These are phyloP conservation scores for Alternaria conjuncta DNA, from an alignment of 2,329 filamentous ascomycete genomes.

Conservation along the genomic window DNA sequence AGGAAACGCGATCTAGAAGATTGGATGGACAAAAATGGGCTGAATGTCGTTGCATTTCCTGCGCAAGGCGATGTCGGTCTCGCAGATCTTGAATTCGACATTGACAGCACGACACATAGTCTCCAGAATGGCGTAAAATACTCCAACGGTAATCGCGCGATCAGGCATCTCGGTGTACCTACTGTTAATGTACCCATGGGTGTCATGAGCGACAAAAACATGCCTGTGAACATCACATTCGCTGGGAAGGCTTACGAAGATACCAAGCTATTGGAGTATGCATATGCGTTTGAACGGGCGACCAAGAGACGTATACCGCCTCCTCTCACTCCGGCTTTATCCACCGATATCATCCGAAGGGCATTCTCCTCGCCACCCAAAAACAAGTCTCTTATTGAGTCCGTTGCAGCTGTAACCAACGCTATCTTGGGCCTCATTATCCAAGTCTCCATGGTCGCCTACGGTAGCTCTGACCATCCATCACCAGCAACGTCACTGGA, in stretches of 20 bases:
- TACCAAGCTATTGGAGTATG: slow-evolving; percentile 32
- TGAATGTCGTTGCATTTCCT: slow-evolving; percentile 59
- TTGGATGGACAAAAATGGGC: slow-evolving; percentile 54
- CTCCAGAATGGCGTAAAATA: slow-evolving; percentile 61
- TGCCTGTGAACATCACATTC: slow-evolving; percentile 63
- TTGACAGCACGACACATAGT: slow-evolving; percentile 43
- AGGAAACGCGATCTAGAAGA: slow-evolving; percentile 59
- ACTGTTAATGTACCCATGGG: slow-evolving; percentile 64
- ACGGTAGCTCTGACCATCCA: slow-evolving; percentile 1
- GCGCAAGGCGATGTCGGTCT: slow-evolving; percentile 59
- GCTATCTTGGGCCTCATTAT: neutral
- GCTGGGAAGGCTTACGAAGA: slow-evolving; percentile 59
- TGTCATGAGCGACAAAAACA: slow-evolving; percentile 51
- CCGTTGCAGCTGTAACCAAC: neutral
- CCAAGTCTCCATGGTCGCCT: neutral
- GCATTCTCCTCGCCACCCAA: neutral
- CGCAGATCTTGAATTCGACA: slow-evolving; percentile 55
- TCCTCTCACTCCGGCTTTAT: slow-evolving; percentile 14
- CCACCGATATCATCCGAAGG: slow-evolving; percentile 16
- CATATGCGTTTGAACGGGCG: slow-evolving; percentile 29
- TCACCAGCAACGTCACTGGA: slow-evolving; percentile 6
- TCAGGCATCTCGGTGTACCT: slow-evolving; percentile 63
- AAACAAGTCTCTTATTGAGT: neutral
- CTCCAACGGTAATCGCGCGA: slow-evolving; percentile 60
- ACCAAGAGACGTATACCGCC: slow-evolving; percentile 21